A percentile compares a stretch with the other conserved stretches of the same genome.
phyloP scores from a whole-genome alignment of 192 early-diverging fungal species.

The Cetraspora pellucida region DNA sequence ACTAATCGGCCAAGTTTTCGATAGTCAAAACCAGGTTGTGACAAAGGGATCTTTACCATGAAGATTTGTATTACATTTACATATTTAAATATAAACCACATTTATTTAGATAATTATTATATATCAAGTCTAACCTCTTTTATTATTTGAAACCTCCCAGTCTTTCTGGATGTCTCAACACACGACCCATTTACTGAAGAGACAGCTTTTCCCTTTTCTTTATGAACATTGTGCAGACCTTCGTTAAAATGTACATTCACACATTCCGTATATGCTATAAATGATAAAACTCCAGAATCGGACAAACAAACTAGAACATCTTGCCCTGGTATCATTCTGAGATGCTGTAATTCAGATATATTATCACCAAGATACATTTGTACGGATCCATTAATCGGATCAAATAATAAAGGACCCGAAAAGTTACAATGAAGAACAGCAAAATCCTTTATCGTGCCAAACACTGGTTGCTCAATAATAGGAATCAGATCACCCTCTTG shows the following conservation, averaged over 20 bases:
- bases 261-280: conserved; percentile 31
- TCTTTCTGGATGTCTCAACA: neutral
- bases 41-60: neutral
- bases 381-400: conserved; percentile 19
- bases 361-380: neutral
- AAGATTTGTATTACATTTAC: neutral
- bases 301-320: conserved; percentile 39
- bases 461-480: conserved; percentile 45
- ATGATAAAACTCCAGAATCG: conserved; percentile 44
- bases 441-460: conserved; percentile 50
- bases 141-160: conserved; percentile 3
- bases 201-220: conserved; percentile 2
- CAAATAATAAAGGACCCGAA: neutral
- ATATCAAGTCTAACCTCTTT: conserved; percentile 14
- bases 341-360: neutral
- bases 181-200: neutral
- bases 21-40: conserved; percentile 22
- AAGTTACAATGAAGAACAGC: conserved; percentile 37
- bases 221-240: neutral
- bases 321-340: neutral
- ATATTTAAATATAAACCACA: neutral
- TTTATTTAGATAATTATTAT: neutral
- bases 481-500: conserved; percentile 34
- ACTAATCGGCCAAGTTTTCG: neutral
- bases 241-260: neutral